Evolutionary conservation across 768 basidiomycete genomes (phyloP), one percentile per base, ranked within the genome.

Genomic region (Sutorius australiensis): DNA sequence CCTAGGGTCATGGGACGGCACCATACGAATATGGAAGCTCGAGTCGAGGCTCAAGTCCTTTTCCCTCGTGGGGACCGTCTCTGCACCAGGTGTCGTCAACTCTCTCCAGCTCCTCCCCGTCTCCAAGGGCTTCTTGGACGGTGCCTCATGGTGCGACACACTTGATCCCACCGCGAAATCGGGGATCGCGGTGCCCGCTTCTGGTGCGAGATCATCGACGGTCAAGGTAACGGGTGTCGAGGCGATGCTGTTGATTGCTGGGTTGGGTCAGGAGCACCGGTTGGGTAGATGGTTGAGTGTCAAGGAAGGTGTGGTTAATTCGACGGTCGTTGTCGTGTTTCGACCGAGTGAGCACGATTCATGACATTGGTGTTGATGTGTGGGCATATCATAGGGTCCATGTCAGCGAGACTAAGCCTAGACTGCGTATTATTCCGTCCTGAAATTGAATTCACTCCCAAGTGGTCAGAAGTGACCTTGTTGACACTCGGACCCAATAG

Each of bases 1-100:
- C 24, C 3, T 56, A 97, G 94, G 95, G 31, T 98, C 97, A 11
- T 98, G 91, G 87, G 93, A 97, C 57, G 92, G 93, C 41, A 67
- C 78, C 44, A 81, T 98, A 62, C 87, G 89, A 46, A 74, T 99
- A 67, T 99, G 97, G 95, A 86, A 90, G 64, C 75, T 99, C 31
- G 89, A 94, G 57, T 61, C 81, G 1, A 87, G 83, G 57, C 71
- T 95, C 13, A 87, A 83, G 62, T 86, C 86, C 0, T 95, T 99
- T 70, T 70, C 81, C 12, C 80, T 80, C 2, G 63, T 85, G 12
- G 85, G 84, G 13, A 80, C 77, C 6, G 70, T 95, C 17, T 73
- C 83, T 1, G 84, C 82, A 0, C 79, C 76, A 0, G 97, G 97
- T 0, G 82, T 95, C 51, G 76, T 98, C 65, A 99, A 99, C 72